Percentiles rank a stretch among this genome's conserved stretches.
Conservation (phyloP, 768 basidiomycete genomes). For the Dentipellis fragilis region DNA sequence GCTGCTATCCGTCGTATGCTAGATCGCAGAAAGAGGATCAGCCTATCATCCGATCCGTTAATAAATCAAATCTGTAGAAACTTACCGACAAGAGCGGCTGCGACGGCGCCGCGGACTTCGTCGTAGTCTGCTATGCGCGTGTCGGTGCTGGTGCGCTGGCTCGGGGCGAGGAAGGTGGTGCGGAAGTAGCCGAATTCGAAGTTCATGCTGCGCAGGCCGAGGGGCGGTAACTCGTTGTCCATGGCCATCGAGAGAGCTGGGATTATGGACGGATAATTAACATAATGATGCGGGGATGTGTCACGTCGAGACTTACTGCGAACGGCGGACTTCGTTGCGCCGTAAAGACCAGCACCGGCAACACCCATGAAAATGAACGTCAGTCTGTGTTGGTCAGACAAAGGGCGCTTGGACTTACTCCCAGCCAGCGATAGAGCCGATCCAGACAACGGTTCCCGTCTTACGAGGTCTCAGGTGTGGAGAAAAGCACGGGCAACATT, state of each 20-base stretch:
- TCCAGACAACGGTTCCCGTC: slow-evolving; percentile 12
- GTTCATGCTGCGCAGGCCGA: slow-evolving; percentile 28
- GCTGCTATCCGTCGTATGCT: background rate
- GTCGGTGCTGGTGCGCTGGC: slow-evolving; percentile 14
- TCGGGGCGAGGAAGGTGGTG: slow-evolving; percentile 21
- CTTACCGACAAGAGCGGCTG: background rate
- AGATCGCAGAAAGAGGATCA: no score
- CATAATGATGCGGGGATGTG: background rate
- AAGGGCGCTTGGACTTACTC: background rate
- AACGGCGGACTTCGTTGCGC: background rate
- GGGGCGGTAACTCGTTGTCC: slow-evolving; percentile 9
- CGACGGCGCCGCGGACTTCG: background rate
- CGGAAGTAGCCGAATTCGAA: slow-evolving; percentile 33
- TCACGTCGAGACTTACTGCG: background rate
- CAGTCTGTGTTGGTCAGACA: background rate
- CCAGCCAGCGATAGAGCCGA: slow-evolving; percentile 11
- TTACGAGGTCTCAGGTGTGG: slow-evolving; percentile 13
- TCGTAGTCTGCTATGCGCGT: slow-evolving; percentile 22
- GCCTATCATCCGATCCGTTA: no score
- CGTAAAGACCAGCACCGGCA: background rate
- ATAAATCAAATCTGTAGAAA: background rate
- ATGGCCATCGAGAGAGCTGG: slow-evolving; percentile 11
- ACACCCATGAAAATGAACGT: background rate
- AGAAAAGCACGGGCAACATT: slow-evolving; percentile 15
- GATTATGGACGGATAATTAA: background rate